Percentiles rank a stretch among this genome's conserved stretches.
Conservation (phyloP, 192 early-diverging fungal species). For the Backusella psychrophila region DNA sequence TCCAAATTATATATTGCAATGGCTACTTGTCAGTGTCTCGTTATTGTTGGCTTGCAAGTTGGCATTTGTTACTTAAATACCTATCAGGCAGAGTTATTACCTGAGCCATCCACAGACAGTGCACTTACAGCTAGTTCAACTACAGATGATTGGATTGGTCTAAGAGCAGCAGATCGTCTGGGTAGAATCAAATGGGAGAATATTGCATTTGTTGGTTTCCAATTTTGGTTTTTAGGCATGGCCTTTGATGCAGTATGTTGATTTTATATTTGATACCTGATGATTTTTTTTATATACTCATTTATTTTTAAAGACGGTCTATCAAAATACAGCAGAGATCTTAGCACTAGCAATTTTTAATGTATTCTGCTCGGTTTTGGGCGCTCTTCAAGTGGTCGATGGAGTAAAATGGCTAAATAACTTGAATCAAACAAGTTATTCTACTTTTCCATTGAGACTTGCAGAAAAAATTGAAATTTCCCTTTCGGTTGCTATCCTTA, state of each 20-base stretch:
- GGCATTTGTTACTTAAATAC: conserved; percentile 31
- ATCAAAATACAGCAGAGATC: conserved; percentile 41
- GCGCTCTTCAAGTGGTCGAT: conserved; percentile 34
- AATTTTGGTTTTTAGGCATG: conserved; percentile 40
- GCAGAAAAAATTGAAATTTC: conserved; percentile 37
- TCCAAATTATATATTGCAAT: conserved; percentile 33
- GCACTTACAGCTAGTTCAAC: conserved; percentile 3
- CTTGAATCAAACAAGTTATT: not conserved
- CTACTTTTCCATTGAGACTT: conserved; percentile 16
- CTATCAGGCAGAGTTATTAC: conserved; percentile 17
- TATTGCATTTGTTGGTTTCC: conserved; percentile 39
- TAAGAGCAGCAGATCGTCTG: conserved; percentile 28
- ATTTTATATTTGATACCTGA: not conserved
- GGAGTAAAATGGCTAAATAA: conserved; percentile 31
- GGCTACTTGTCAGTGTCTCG: conserved; percentile 28
- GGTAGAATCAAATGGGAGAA: conserved; percentile 42
- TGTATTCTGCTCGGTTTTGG: conserved; percentile 34
- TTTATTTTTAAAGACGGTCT: conserved; percentile 27
- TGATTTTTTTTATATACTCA: conserved; percentile 2
- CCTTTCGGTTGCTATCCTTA: conserved; percentile 26
- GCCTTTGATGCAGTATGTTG: conserved; percentile 38
- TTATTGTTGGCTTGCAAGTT: conserved; percentile 30
- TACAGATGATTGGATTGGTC: not conserved
- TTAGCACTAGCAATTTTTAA: conserved; percentile 36
- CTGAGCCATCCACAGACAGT: conserved; percentile 8